These are phyloP conservation scores for Tricholoma sp. DNA, from an alignment of 768 basidiomycete species.

Conservation along the genomic window DNA sequence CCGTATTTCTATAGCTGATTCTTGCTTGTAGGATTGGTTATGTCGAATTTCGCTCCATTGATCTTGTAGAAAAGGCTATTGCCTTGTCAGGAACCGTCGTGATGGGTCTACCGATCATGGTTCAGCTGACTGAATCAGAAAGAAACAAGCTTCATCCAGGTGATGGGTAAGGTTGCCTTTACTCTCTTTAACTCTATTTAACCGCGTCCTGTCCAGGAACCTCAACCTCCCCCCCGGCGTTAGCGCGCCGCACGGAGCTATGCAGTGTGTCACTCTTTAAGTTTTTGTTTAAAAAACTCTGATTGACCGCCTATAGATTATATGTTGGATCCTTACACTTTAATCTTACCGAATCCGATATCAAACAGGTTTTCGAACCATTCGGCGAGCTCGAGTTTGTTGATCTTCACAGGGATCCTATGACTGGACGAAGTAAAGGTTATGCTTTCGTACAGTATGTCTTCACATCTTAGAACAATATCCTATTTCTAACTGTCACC, in stretches of 20 bases:
- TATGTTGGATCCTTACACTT: conserved; percentile 97
- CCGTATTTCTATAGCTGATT: neutral
- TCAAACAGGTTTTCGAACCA: conserved; percentile 98
- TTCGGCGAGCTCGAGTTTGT: conserved; percentile 98
- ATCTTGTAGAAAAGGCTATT: conserved; percentile 88
- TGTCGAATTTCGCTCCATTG: conserved; percentile 91
- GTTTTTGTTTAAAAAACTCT: neutral
- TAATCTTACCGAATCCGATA: conserved; percentile 94
- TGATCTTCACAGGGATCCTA: conserved; percentile 93
- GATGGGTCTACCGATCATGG: conserved; percentile 96
- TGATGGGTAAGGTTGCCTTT: conserved; percentile 57
- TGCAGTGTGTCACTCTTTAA: conserved; percentile 57
- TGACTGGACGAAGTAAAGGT: conserved; percentile 94
- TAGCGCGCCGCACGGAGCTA: conserved; percentile 72
- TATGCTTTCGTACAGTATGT: conserved; percentile 96
- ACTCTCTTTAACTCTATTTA: conserved; percentile 4
- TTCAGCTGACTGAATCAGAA: conserved; percentile 96
- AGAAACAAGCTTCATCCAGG: conserved; percentile 86
- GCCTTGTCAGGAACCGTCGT: conserved; percentile 90
- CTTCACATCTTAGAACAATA: neutral
- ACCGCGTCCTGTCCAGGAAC: conserved; percentile 40
- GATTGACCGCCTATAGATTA: conserved; percentile 47
- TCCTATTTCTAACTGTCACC: neutral
- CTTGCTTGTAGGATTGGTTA: conserved; percentile 77
- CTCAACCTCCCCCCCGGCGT: conserved; percentile 84